These are phyloP conservation scores for Xylariaceae sp. DNA, from an alignment of 2,329 filamentous ascomycete genomes.

Conservation along the genomic window DNA sequence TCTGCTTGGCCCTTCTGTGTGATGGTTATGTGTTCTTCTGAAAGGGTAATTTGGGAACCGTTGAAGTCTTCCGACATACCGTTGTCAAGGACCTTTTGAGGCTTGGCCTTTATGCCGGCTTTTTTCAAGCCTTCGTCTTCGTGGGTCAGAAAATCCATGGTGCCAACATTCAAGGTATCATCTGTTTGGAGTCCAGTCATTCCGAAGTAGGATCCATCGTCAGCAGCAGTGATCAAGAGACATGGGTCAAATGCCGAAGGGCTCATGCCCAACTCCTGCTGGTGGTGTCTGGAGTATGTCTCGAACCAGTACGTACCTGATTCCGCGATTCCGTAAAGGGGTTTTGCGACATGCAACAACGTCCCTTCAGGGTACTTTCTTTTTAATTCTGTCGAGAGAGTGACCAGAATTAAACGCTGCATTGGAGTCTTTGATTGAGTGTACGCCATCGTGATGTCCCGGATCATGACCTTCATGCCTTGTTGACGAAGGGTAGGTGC, in stretches of 20 bases:
- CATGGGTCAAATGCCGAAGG: neutral
- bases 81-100: neutral
- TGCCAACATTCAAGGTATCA: neutral
- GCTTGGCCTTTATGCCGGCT: neutral
- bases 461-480: too few species aligned
- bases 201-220: neutral
- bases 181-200: neutral
- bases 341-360: neutral
- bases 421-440: neutral
- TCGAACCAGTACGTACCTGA: too few species aligned
- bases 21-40: neutral
- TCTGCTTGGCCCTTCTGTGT: neutral
- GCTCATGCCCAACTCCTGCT: neutral
- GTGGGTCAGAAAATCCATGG: neutral
- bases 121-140: neutral
- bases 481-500: neutral
- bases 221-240: too few species aligned
- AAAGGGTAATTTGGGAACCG: too few species aligned
- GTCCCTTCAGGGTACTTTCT: neutral
- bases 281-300: neutral
- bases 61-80: neutral
- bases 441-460: too few species aligned
- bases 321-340: too few species aligned
- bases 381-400: neutral
- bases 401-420: neutral